These are phyloP conservation scores for Cymodocea nodosa DNA, from an alignment of 116 monocot species.

Conservation along the genomic window DNA sequence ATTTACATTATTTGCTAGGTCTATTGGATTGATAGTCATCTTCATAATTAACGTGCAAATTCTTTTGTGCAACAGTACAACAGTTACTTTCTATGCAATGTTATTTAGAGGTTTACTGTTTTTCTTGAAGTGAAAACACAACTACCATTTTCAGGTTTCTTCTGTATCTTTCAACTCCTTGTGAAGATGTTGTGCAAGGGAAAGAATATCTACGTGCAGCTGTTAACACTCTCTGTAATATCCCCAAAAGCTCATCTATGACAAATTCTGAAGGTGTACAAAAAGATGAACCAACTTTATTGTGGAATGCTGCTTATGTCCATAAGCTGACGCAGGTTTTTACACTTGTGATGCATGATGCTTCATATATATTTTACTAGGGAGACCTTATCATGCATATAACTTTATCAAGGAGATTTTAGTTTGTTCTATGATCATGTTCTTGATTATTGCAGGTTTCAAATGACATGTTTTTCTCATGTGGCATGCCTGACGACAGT, in stretches of 20 bases:
- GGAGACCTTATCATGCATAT: too few relatives aligned
- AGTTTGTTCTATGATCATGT: not conserved
- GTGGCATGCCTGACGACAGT: constrained; percentile 55
- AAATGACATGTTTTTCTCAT: constrained; percentile 22
- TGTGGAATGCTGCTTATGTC: constrained; percentile 67
- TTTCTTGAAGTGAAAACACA: constrained; percentile 4
- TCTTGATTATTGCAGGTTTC: constrained; percentile 34
- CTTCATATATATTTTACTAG: too few relatives aligned
- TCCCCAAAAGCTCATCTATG: constrained; percentile 8
- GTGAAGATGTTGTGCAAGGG: constrained; percentile 48
- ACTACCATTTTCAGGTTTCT: constrained; percentile 47
- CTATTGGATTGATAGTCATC: too few relatives aligned
- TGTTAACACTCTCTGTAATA: constrained; percentile 33
- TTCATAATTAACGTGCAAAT: too few relatives aligned
- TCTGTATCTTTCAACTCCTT: constrained; percentile 59
- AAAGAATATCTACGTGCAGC: constrained; percentile 61
- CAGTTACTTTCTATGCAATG: too few relatives aligned
- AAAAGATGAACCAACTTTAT: constrained; percentile 29
- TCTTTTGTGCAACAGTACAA: too few relatives aligned
- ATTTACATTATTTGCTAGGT: too few relatives aligned
- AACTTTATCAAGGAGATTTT: too few relatives aligned
- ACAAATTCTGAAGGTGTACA: constrained; percentile 10
- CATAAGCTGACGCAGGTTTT: constrained; percentile 63
- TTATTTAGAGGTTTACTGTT: not conserved
- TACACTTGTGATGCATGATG: not conserved